Percentiles rank a stretch among this genome's conserved stretches.
Evolutionary conservation across 768 basidiomycete species (phyloP).

Genomic region (Boletus tomentosulus): DNA sequence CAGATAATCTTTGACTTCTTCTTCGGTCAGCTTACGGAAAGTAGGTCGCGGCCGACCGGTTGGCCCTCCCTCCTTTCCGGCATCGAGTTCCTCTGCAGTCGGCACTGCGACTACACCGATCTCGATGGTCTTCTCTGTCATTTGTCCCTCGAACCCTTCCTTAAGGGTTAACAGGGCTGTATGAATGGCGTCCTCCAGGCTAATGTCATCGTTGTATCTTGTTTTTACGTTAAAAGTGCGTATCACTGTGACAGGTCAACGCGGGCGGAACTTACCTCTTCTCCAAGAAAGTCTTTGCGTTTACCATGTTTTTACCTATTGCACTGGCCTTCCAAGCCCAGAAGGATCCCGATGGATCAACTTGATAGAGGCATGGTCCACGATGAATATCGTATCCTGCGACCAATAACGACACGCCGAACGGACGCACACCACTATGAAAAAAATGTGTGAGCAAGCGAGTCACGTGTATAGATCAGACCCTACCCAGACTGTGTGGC

Average conservation of each 20-base stretch:
- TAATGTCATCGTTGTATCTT: conserved; percentile 99
- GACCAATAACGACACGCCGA: conserved; percentile 93
- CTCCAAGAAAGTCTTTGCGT: conserved; percentile 98
- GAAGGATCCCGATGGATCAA: conserved; percentile 97
- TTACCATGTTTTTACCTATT: conserved; percentile 99
- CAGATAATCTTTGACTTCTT: conserved; percentile 95
- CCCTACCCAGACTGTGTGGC: conserved; percentile 97
- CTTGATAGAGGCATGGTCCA: conserved; percentile 97
- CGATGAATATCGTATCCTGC: conserved; percentile 94
- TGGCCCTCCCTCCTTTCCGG: conserved; percentile 63
- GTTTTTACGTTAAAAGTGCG: conserved; percentile 41
- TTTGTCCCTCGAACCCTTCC: conserved; percentile 99
- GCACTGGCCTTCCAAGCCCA: conserved; percentile 99
- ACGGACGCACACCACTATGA: conserved; percentile 95
- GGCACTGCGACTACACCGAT: conserved; percentile 95
- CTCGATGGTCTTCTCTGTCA: conserved; percentile 99
- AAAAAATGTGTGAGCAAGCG: conserved; percentile 29
- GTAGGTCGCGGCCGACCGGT: conserved; percentile 76
- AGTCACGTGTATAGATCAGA: conserved; percentile 17
- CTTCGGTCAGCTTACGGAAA: conserved; percentile 93
- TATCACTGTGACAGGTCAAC: conserved; percentile 18
- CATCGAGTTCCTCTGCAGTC: conserved; percentile 52
- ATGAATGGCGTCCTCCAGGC: conserved; percentile 97
- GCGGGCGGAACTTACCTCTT: conserved; percentile 68
- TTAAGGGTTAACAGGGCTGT: conserved; percentile 96